Conservation (phyloP, 139 green algal species). For the Pleodorina starrii region DNA sequence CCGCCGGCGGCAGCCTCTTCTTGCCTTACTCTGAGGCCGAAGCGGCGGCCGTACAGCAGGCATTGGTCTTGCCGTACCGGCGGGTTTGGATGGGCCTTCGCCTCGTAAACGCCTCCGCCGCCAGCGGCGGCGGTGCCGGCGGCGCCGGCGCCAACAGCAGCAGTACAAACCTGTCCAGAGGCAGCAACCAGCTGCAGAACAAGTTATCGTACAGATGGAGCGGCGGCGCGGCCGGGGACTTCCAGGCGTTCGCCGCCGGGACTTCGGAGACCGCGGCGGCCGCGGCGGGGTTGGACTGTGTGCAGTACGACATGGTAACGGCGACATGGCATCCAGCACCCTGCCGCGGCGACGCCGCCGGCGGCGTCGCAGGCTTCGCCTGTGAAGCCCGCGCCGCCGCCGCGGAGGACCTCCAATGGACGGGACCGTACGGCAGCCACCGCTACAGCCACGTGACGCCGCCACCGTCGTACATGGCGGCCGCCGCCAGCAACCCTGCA, state of each 20-base stretch:
- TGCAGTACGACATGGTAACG: background rate
- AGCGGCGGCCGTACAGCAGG: background rate
- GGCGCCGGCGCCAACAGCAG: background rate
- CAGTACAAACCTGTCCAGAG: background rate
- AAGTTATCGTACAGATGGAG: background rate
- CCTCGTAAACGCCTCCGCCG: background rate
- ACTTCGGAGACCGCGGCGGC: background rate
- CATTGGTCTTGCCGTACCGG: constrained; percentile 4
- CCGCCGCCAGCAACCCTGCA: background rate
- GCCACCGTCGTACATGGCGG: background rate
- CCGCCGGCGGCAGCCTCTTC: background rate
- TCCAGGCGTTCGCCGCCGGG: background rate
- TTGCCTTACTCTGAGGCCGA: background rate
- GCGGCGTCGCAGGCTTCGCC: constrained; percentile 8
- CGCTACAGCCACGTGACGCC: background rate
- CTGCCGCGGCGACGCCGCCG: background rate
- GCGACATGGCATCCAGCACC: constrained; percentile 2
- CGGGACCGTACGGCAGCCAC: background rate
- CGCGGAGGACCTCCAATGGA: background rate
- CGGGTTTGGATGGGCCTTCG: constrained; percentile 35
- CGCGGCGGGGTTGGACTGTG: background rate
- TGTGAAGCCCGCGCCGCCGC: background rate
- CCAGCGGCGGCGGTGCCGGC: background rate
- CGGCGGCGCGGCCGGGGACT: background rate
- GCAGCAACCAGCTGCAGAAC: background rate